A percentile compares a stretch with the other conserved stretches of the same genome.
These are phyloP conservation scores for Dothistroma pini DNA, from an alignment of 2,329 filamentous ascomycete genomes.

Conservation along the genomic window DNA sequence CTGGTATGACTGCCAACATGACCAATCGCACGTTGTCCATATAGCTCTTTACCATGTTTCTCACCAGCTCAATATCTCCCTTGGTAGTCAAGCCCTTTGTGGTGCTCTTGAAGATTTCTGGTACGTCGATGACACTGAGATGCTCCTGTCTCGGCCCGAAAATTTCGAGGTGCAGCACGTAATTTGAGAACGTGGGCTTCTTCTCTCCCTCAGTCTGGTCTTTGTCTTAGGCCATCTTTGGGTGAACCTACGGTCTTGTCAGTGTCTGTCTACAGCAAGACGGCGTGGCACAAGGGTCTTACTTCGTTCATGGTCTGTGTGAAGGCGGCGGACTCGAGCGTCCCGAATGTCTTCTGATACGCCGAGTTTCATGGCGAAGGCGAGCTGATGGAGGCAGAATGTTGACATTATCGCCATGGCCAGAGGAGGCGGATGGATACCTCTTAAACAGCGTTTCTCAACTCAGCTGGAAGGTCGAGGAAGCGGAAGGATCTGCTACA, in stretches of 20 bases:
- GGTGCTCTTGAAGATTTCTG: slow-evolving; percentile 35
- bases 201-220: neutral
- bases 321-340: slow-evolving; percentile 22
- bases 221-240: slow-evolving; percentile 18
- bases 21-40: slow-evolving; percentile 41
- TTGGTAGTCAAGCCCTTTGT: slow-evolving; percentile 37
- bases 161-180: slow-evolving; percentile 31
- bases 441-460: neutral
- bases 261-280: neutral
- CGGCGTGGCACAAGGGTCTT: neutral
- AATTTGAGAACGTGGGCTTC: slow-evolving; percentile 28
- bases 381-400: too few relatives aligned
- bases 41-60: slow-evolving; percentile 39
- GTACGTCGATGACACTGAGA: slow-evolving; percentile 32
- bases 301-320: slow-evolving; percentile 25
- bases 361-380: neutral
- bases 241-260: slow-evolving; percentile 13
- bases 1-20: slow-evolving; percentile 44
- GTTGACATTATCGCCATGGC: too few relatives aligned
- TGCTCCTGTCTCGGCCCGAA: slow-evolving; percentile 29
- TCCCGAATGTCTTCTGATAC: slow-evolving; percentile 12
- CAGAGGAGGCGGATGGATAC: too few relatives aligned
- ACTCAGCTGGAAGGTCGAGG: neutral
- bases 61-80: slow-evolving; percentile 38
- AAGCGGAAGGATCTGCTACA: neutral